Conservation (phyloP, 352 stramenopile species). For the Blastocystis hominis region DNA sequence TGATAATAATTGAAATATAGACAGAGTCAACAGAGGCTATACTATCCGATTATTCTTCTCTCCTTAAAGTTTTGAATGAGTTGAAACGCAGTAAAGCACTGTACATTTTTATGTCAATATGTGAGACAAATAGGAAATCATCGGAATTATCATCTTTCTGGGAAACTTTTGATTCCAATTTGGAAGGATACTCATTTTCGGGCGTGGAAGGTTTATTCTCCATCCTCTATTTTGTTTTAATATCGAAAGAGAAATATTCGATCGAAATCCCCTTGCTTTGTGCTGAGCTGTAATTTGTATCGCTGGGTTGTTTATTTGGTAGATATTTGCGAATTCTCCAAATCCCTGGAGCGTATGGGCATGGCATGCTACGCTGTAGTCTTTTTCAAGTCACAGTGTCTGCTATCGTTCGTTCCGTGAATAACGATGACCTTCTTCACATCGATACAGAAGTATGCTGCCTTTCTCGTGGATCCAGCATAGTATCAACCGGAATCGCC, state of each 20-base stretch:
- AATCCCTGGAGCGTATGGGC: conserved; percentile 30
- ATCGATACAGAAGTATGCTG: not conserved
- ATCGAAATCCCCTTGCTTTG: conserved; percentile 28
- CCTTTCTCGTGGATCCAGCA: not conserved
- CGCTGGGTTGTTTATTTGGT: not conserved
- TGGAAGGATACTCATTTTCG: not conserved
- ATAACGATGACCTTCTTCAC: conserved; percentile 38
- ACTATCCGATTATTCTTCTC: not conserved
- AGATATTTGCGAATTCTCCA: conserved; percentile 25
- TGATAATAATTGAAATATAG: not conserved
- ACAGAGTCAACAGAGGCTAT: not conserved
- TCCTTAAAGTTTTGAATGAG: not conserved
- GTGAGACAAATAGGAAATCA: not conserved
- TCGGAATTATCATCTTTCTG: not conserved
- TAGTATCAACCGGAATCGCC: conserved; percentile 15
- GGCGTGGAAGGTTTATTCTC: conserved; percentile 4
- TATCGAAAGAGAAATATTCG: conserved; percentile 53
- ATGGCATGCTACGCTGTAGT: conserved; percentile 28
- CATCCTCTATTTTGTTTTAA: conserved; percentile 34
- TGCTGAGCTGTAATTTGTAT: not conserved
- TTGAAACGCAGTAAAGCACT: not conserved
- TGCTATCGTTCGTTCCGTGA: conserved; percentile 29
- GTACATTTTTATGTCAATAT: not conserved
- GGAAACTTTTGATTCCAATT: not conserved
- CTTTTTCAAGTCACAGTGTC: conserved; percentile 19